phyloP scores from a whole-genome alignment of 2,329 filamentous ascomycete genomes.

The Ploettnerulaceae sp. region DNA sequence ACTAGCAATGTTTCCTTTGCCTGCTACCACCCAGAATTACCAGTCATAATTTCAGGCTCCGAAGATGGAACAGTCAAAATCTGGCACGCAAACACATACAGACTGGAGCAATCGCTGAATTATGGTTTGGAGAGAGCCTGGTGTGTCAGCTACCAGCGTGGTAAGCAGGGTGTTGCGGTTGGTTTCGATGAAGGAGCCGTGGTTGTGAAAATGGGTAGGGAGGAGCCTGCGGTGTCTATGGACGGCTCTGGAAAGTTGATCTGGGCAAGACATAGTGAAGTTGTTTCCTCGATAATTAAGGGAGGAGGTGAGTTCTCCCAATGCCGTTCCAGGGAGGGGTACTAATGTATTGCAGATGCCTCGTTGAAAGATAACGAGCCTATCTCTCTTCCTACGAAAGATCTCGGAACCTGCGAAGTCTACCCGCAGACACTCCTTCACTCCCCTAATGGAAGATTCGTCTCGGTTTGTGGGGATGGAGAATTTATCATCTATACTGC shows the following conservation, averaged over 20 bases:
- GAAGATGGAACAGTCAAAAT: constrained; percentile 97
- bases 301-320: constrained; percentile 54
- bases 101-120: constrained; percentile 90
- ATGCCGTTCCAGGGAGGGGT: background rate
- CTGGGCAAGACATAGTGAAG: constrained; percentile 92
- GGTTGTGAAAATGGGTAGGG: constrained; percentile 93
- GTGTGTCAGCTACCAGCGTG: constrained; percentile 95
- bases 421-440: constrained; percentile 93
- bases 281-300: constrained; percentile 92
- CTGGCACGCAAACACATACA: constrained; percentile 97
- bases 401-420: constrained; percentile 91
- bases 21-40: constrained; percentile 94
- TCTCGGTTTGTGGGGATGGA: constrained; percentile 87
- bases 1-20: constrained; percentile 98
- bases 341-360: constrained; percentile 54
- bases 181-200: constrained; percentile 98
- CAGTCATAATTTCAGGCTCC: constrained; percentile 94
- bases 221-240: constrained; percentile 98
- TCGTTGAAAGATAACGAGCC: constrained; percentile 83
- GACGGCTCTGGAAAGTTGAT: constrained; percentile 93
- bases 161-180: constrained; percentile 88
- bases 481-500: constrained; percentile 99
- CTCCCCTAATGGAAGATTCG: constrained; percentile 90
- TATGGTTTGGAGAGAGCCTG: constrained; percentile 95
- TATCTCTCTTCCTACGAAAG: constrained; percentile 83